phyloP scores from a whole-genome alignment of 257 asterid species.

The Dorcoceras hygrometricum region DNA sequence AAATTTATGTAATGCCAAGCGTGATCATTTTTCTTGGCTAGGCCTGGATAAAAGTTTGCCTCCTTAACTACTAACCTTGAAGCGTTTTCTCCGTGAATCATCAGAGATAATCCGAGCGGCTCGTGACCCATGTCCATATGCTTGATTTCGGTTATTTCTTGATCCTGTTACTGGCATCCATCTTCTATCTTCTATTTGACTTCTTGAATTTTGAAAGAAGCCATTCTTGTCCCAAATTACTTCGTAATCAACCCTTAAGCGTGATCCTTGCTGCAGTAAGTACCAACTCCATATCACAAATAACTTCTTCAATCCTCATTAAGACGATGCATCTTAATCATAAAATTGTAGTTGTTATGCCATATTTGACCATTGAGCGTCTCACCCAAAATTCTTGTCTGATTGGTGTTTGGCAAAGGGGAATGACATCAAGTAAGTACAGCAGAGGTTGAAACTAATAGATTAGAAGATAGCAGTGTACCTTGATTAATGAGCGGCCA shows the following conservation, averaged over 20 bases:
- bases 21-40: background rate
- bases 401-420: background rate
- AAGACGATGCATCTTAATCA: background rate
- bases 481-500: conserved; percentile 89
- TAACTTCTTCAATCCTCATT: conserved; percentile 4
- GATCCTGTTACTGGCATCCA: conserved; percentile 45
- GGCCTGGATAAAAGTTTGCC: conserved; percentile 2
- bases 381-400: conserved; percentile 4
- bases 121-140: conserved; percentile 39
- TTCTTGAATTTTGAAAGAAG: conserved; percentile 51
- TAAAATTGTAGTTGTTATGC: background rate
- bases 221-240: conserved; percentile 83
- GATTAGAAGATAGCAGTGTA: conserved; percentile 22
- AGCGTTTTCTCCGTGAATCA: conserved; percentile 64
- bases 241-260: conserved; percentile 81
- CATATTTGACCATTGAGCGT: background rate
- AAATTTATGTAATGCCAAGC: background rate
- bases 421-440: conserved; percentile 14
- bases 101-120: conserved; percentile 51
- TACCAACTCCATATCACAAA: conserved; percentile 15
- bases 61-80: conserved; percentile 49
- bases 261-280: conserved; percentile 81
- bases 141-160: conserved; percentile 45
- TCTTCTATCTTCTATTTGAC: conserved; percentile 54
- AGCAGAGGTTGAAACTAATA: background rate